Evolutionary conservation across 352 stramenopile species (phyloP), one percentile per base, ranked within the genome.

Genomic region (Pythium phragmitis): DNA sequence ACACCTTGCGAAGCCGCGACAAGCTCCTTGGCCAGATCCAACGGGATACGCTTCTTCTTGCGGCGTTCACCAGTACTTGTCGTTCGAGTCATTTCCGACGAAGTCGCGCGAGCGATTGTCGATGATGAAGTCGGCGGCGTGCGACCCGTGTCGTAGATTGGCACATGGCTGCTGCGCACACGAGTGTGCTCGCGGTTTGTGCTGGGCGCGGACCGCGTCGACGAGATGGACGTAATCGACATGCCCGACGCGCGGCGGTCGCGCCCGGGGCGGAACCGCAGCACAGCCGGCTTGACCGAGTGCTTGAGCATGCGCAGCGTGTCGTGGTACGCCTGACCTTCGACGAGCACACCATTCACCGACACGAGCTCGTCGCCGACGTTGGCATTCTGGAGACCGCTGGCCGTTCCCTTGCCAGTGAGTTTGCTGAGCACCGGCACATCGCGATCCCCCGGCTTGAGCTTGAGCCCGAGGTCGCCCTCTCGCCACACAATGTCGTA

Each of bases 401-500:
- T 92, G 0, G 87, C 87, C 7, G 76, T 94, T 1, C 87, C 87
- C 60, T 92, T 92, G 53, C 87, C 87, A 30, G 85, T 96, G 34
- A 94, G 73, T 45, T 91, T 91, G 60, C 82, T 92, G 7, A 96
- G 75, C 43, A 96, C 82, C 0, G 87, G 87, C 14, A 94, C 73
- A 60, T 96, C 85, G 12, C 77, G 72, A 28, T 79, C 73, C 39
- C 83, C 87, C 8, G 87, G 87, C 64, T 96, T 96, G 17, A 96
- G 77, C 67, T 94, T 96, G 26, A 96, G 76, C 3, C 87, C 87
- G 21, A 94, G 59, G 57, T 96, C 85, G 17, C 87, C 87, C 68
- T 96, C 87, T 19, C 87, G 79, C 87, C 87, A 96, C 48, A 96
- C 87, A 59, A 96, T 91, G 63, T 96, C 83, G 72, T 96, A 96